phyloP scores from a whole-genome alignment of 108 stramenopile genomes.

The Bacterosira constricta region DNA sequence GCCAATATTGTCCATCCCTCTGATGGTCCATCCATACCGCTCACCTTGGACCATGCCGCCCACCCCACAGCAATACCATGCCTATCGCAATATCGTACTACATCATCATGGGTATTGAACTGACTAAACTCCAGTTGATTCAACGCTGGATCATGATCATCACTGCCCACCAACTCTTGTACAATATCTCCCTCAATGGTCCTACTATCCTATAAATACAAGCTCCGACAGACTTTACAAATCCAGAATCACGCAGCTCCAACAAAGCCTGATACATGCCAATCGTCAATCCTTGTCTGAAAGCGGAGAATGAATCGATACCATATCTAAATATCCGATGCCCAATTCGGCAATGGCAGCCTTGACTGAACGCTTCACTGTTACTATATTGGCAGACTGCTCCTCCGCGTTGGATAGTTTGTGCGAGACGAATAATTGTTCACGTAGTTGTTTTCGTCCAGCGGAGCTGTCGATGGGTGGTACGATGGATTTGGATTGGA shows the following conservation, averaged over 20 bases:
- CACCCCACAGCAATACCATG: slow-evolving; percentile 56
- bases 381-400: slow-evolving; percentile 57
- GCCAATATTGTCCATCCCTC: slow-evolving; percentile 62
- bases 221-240: slow-evolving; percentile 62
- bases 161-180: slow-evolving; percentile 17
- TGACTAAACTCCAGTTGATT: slow-evolving; percentile 76
- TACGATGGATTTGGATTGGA: neutral
- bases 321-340: slow-evolving; percentile 63
- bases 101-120: slow-evolving; percentile 64
- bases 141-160: slow-evolving; percentile 38
- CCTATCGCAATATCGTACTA: slow-evolving; percentile 51
- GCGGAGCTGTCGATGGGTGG: slow-evolving; percentile 36
- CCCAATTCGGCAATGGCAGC: slow-evolving; percentile 25
- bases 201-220: slow-evolving; percentile 72
- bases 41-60: slow-evolving; percentile 71
- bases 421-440: slow-evolving; percentile 62
- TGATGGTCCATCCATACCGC: slow-evolving; percentile 53
- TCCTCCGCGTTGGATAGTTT: slow-evolving; percentile 71
- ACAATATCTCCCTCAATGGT: slow-evolving; percentile 66
- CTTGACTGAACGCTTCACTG: slow-evolving; percentile 44
- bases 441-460: slow-evolving; percentile 36
- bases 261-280: slow-evolving; percentile 60
- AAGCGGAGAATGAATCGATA: slow-evolving; percentile 71
- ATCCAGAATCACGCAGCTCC: slow-evolving; percentile 55
- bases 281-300: slow-evolving; percentile 51